These are phyloP conservation scores for Saccharomyces pastorianus DNA, from an alignment of 1,139 yeast species.

Conservation along the genomic window DNA sequence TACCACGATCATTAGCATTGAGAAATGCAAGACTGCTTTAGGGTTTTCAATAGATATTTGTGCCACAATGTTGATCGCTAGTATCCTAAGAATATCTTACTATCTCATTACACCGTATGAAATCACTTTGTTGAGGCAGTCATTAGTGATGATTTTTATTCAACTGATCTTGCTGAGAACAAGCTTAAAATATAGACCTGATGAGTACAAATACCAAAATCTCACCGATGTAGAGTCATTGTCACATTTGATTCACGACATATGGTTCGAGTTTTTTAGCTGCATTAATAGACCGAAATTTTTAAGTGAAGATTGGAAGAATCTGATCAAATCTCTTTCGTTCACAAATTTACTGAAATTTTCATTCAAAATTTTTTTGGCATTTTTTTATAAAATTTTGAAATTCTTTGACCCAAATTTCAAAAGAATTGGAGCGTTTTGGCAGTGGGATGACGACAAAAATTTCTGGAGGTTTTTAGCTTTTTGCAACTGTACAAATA, in stretches of 20 bases:
- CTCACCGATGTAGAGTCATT: conserved; percentile 26
- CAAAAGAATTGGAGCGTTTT: conserved; percentile 56
- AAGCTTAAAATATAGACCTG: conserved; percentile 51
- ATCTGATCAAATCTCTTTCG: conserved; percentile 13
- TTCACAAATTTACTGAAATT: conserved; percentile 19
- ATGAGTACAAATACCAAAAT: conserved; percentile 31
- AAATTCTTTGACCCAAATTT: conserved; percentile 64
- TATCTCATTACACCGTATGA: conserved; percentile 78
- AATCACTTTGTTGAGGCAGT: conserved; percentile 62
- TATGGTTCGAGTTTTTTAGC: conserved; percentile 29
- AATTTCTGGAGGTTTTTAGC: conserved; percentile 61
- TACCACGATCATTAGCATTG: conserved; percentile 65
- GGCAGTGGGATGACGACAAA: conserved; percentile 73
- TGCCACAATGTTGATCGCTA: conserved; percentile 80
- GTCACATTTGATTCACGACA: conserved; percentile 23
- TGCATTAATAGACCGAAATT: conserved; percentile 10
- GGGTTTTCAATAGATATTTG: conserved; percentile 88
- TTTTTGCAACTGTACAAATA: conserved; percentile 36
- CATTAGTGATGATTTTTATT: conserved; percentile 67
- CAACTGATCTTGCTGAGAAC: conserved; percentile 57
- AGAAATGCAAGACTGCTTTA: conserved; percentile 51
- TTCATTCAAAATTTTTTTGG: conserved; percentile 21
- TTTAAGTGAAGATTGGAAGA: conserved; percentile 24
- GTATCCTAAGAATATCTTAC: conserved; percentile 64
- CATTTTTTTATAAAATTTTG: conserved; percentile 34